Conservation (phyloP, 1,139 yeast species). For the Lodderomyces orthopsilosis region DNA sequence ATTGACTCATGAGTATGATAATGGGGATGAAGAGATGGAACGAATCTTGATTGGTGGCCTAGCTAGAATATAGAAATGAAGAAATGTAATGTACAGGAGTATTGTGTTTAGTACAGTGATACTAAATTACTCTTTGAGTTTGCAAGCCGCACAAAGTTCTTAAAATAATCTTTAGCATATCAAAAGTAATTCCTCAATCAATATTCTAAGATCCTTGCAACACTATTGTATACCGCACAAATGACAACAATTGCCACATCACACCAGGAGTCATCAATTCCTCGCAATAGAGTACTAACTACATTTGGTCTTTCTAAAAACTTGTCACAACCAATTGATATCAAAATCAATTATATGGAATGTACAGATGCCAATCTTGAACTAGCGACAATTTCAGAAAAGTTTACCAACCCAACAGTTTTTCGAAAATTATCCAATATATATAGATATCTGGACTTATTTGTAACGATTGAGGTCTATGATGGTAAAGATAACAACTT, state of each 20-base stretch:
- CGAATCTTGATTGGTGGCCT: slow-evolving; percentile 30
- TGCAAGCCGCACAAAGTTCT: not conserved
- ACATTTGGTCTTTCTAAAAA: slow-evolving; percentile 80
- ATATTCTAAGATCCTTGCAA: too few relatives aligned
- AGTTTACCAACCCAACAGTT: slow-evolving; percentile 52
- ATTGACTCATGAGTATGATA: slow-evolving; percentile 22
- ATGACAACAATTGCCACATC: not conserved
- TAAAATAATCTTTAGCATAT: too few relatives aligned
- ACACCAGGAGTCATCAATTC: not conserved
- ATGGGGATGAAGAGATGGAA: slow-evolving; percentile 23
- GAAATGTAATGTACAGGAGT: not conserved
- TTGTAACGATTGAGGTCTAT: slow-evolving; percentile 59
- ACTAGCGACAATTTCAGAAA: slow-evolving; percentile 50
- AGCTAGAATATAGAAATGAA: slow-evolving; percentile 17
- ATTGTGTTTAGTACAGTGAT: too few relatives aligned
- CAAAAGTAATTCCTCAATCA: too few relatives aligned
- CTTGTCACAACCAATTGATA: slow-evolving; percentile 48
- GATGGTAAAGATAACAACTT: slow-evolving; percentile 56
- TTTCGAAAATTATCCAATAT: slow-evolving; percentile 51
- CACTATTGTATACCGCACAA: too few relatives aligned
- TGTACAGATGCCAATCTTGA: slow-evolving; percentile 19
- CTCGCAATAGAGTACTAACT: slow-evolving; percentile 27
- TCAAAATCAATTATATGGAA: slow-evolving; percentile 37
- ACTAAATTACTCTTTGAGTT: too few relatives aligned
- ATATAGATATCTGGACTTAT: slow-evolving; percentile 55